Base-by-base conservation (phyloP, 169 alveolate species). In the Eimeria sp. region DNA sequence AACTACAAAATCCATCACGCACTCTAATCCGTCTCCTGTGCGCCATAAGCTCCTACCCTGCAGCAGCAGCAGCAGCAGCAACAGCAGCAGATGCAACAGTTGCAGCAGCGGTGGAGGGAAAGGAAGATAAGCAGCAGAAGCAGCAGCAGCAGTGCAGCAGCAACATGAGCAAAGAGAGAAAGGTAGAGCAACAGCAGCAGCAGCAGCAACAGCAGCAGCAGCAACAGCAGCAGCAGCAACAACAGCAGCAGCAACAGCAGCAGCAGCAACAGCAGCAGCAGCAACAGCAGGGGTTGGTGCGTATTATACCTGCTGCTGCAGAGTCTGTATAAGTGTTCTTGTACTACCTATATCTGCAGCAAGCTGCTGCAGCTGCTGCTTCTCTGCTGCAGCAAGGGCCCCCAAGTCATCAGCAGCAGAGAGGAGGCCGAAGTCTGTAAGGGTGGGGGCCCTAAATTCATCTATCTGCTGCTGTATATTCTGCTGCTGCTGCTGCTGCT, bases 41-140 rank as follows among this genome's bases (percentile, higher is more conserved):
- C 95, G 76, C 95, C 95, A 90, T 54, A 87, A n/a, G 65, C 94
- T 58, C 25, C 83, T 47, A 13, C 94, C 94, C 83, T 87, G 30
- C 47, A 51, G 34, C 92, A 84, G 76, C 89, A 82, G 89, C 89
- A 82, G 89, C 67, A 82, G 67, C 86, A 75, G 86, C 86, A 22
- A 18, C 92, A n/a, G 61, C 92, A 57, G 92, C 75, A 7, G 75
- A 54, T 2, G 75, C 92, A 80, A 5, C 89, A 34, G n/a, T 47
- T n/a, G 89, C 49, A 83, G 61, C 92, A 58, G 92, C 72, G 20
- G 92, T 51, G 20, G 49, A 9, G 25, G 49, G 65, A 34, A 34
- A 34, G 40, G 40, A 34, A 34, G 40, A 49, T 47, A 82, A 30
- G 72, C 89, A 27, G 22, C 7, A 7, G 82, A 9, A n/a, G 89